A percentile compares a stretch with the other conserved stretches of the same genome.
Evolutionary conservation across 495 filamentous ascomycete species (phyloP).

Genomic region (Neurospora terricola): DNA sequence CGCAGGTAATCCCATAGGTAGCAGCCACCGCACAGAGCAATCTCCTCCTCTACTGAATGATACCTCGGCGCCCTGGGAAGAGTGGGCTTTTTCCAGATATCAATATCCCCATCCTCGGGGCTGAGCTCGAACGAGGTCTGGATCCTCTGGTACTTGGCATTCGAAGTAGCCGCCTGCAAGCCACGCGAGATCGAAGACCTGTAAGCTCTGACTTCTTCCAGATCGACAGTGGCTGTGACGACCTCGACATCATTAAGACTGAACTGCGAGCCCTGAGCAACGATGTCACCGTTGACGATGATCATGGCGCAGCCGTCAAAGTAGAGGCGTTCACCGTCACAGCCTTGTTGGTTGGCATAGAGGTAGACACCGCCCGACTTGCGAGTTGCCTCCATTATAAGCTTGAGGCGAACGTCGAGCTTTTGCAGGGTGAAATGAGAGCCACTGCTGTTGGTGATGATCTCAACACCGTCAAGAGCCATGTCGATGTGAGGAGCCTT

Average conservation of each 20-base stretch:
- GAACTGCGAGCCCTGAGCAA: slow-evolving; percentile 68
- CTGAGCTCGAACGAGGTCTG: slow-evolving; percentile 30
- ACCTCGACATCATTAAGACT: slow-evolving; percentile 77
- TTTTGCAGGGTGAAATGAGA: slow-evolving; percentile 65
- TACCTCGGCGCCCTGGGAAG: slow-evolving; percentile 31
- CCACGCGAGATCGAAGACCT: slow-evolving; percentile 44
- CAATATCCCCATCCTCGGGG: slow-evolving; percentile 25
- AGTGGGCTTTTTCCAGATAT: slow-evolving; percentile 20
- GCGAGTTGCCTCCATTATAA: slow-evolving; percentile 68
- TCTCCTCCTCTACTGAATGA: slow-evolving; percentile 65
- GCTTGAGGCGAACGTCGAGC: slow-evolving; percentile 58
- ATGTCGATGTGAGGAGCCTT: slow-evolving; percentile 42
- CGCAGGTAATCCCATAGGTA: slow-evolving; percentile 85
- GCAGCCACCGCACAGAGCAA: slow-evolving; percentile 58
- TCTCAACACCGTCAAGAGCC: slow-evolving; percentile 55
- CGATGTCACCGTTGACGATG: slow-evolving; percentile 59
- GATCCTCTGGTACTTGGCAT: slow-evolving; percentile 29
- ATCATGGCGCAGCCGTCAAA: slow-evolving; percentile 71
- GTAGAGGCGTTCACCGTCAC: slow-evolving; percentile 52
- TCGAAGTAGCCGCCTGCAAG: slow-evolving; percentile 42
- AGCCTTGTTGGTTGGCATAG: slow-evolving; percentile 55
- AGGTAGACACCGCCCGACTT: slow-evolving; percentile 70
- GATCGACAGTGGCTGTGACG: slow-evolving; percentile 67
- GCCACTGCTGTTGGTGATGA: slow-evolving; percentile 68
- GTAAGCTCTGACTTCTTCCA: slow-evolving; percentile 60